Percentiles rank a stretch among this genome's conserved stretches.
These are phyloP conservation scores for Pythium scleroteichum DNA, from an alignment of 352 stramenopile species.

Conservation along the genomic window DNA sequence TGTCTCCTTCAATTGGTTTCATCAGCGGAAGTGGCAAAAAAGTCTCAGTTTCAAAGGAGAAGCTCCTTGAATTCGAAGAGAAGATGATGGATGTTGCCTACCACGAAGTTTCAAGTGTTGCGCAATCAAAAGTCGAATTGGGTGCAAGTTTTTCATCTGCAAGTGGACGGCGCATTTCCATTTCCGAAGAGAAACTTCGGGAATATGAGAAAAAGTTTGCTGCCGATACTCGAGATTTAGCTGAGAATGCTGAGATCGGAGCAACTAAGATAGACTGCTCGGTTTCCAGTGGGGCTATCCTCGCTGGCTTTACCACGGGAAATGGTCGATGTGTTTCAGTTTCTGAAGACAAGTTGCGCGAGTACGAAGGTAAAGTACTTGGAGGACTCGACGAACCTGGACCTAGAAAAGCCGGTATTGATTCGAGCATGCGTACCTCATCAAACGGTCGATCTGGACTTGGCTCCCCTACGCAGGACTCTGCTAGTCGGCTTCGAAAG, in stretches of 20 bases:
- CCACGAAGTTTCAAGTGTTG: not conserved
- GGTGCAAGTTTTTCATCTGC: slow-evolving; percentile 31
- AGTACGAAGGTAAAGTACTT: slow-evolving; percentile 17
- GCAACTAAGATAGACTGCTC: not conserved
- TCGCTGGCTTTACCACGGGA: slow-evolving; percentile 14
- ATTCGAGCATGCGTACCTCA: no score
- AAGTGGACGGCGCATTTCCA: slow-evolving; percentile 31
- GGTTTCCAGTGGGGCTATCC: not conserved
- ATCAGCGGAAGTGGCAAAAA: not conserved
- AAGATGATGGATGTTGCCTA: not conserved
- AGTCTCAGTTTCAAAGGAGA: not conserved
- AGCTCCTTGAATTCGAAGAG: not conserved
- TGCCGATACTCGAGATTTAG: not conserved
- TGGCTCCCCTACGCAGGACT: no score
- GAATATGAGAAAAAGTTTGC: slow-evolving; percentile 23
- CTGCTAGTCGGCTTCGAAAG: no score
- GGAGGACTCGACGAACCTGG: not conserved
- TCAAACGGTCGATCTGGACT: no score
- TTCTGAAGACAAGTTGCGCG: slow-evolving; percentile 7
- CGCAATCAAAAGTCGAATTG: no score
- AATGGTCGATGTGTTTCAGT: slow-evolving; percentile 8
- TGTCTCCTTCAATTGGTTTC: not conserved
- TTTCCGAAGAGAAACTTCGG: slow-evolving; percentile 31
- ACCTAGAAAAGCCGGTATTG: no score
- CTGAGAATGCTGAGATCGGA: not conserved